phyloP scores from a whole-genome alignment of 495 filamentous ascomycete species.

The Chaetomium cochliodes region DNA sequence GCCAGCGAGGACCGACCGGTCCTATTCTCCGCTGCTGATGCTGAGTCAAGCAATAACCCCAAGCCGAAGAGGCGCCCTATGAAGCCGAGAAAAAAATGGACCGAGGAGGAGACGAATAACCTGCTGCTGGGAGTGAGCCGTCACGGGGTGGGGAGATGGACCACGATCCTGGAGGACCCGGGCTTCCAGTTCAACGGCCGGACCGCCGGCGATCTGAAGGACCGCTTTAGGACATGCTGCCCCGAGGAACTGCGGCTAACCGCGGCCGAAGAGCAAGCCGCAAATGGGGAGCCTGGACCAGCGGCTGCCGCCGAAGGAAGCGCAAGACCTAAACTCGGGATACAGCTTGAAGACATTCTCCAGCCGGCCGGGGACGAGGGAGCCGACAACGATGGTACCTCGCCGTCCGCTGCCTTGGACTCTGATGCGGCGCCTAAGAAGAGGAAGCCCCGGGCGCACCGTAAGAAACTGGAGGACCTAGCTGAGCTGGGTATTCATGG shows the following conservation, averaged over 20 bases:
- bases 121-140: conserved; percentile 73
- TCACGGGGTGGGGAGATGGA: conserved; percentile 88
- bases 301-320: conserved; percentile 19
- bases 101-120: conserved; percentile 76
- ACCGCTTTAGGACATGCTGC: conserved; percentile 77
- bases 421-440: conserved; percentile 32
- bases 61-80: conserved; percentile 45
- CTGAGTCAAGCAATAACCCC: conserved; percentile 29
- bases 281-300: conserved; percentile 1
- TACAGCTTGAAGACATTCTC: conserved; percentile 50
- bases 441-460: conserved; percentile 52
- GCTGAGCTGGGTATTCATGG: conserved; percentile 55
- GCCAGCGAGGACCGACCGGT: conserved; percentile 31
- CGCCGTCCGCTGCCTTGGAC: conserved; percentile 20
- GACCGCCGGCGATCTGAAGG: conserved; percentile 79
- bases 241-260: conserved; percentile 54
- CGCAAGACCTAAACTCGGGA: conserved; percentile 37
- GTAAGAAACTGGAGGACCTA: conserved; percentile 56
- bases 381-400: conserved; percentile 21
- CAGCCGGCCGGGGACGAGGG: conserved; percentile 32
- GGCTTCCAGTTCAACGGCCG: conserved; percentile 73
- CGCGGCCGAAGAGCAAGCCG: conserved; percentile 30
- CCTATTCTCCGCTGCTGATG: conserved; percentile 23
- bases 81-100: conserved; percentile 66
- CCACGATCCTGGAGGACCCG: conserved; percentile 71